These are phyloP conservation scores for Phytopythium vexans DNA, from an alignment of 352 stramenopile genomes.

Conservation along the genomic window DNA sequence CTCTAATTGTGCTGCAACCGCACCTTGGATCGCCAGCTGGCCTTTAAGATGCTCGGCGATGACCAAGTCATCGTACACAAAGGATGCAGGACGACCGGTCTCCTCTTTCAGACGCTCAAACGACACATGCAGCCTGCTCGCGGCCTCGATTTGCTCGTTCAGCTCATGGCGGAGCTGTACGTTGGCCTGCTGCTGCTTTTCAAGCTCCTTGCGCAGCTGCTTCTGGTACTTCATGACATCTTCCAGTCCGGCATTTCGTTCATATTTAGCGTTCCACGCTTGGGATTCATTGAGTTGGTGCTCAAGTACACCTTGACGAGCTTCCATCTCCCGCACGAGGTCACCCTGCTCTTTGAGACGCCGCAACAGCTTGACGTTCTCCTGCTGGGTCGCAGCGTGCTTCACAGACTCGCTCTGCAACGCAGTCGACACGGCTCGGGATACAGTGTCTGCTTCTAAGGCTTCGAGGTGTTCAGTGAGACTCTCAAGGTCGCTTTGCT, in stretches of 20 bases:
- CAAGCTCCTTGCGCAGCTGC: slow-evolving; percentile 60
- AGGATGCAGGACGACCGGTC: slow-evolving; percentile 33
- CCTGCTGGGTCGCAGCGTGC: slow-evolving; percentile 17
- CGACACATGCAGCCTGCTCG: slow-evolving; percentile 43
- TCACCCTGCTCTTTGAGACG: slow-evolving; percentile 48
- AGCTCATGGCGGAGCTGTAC: slow-evolving; percentile 53
- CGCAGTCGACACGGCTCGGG: neutral
- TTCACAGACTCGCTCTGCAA: slow-evolving; percentile 29
- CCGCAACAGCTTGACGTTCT: slow-evolving; percentile 38
- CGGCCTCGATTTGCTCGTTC: slow-evolving; percentile 59
- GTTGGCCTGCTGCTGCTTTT: slow-evolving; percentile 57
- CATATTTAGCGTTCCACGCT: slow-evolving; percentile 68
- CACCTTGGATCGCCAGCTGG: slow-evolving; percentile 50
- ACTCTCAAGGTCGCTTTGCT: slow-evolving; percentile 57
- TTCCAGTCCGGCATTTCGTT: slow-evolving; percentile 57
- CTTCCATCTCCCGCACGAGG: slow-evolving; percentile 51
- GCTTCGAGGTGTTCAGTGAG: slow-evolving; percentile 50
- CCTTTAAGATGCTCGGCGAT: slow-evolving; percentile 53
- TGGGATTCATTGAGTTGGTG: slow-evolving; percentile 52
- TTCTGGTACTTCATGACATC: slow-evolving; percentile 76
- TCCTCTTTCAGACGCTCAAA: slow-evolving; percentile 67
- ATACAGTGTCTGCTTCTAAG: slow-evolving; percentile 19
- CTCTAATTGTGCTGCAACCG: slow-evolving; percentile 60
- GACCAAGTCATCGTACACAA: slow-evolving; percentile 59
- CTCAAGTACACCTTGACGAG: slow-evolving; percentile 53